Conservation (phyloP, 768 basidiomycete genomes). For the Bullera alba region DNA sequence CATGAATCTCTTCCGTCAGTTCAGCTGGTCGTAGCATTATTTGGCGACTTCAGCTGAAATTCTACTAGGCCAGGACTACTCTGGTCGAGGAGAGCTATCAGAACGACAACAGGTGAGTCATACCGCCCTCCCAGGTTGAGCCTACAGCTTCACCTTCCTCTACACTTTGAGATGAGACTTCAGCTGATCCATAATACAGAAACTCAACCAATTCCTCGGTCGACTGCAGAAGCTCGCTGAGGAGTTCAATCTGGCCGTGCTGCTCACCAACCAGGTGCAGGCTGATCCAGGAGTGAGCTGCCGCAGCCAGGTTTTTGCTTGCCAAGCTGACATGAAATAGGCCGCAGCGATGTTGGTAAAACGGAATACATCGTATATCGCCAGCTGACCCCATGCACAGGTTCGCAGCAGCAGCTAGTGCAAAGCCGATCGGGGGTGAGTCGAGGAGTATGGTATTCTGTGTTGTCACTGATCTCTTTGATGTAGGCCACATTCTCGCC, state of each 20-base stretch:
- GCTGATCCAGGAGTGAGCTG: slow-evolving; percentile 81
- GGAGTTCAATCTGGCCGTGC: slow-evolving; percentile 62
- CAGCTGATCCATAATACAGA: slow-evolving; percentile 8
- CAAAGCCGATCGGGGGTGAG: slow-evolving; percentile 65
- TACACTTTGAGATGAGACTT: slow-evolving; percentile 7
- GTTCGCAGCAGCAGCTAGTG: slow-evolving; percentile 85
- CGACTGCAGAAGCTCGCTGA: slow-evolving; percentile 85
- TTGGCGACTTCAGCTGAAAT: not conserved
- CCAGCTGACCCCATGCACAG: slow-evolving; percentile 51
- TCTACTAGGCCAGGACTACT: slow-evolving; percentile 62
- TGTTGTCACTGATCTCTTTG: not conserved
- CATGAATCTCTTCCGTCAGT: slow-evolving; percentile 83
- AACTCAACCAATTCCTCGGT: slow-evolving; percentile 86
- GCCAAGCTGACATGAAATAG: slow-evolving; percentile 16
- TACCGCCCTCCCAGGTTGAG: not conserved
- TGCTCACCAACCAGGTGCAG: slow-evolving; percentile 82
- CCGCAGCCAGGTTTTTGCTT: too few relatives aligned
- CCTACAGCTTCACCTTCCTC: too few relatives aligned
- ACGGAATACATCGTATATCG: not conserved
- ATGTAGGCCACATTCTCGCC: slow-evolving; percentile 40
- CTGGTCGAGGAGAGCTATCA: slow-evolving; percentile 86
- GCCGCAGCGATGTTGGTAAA: slow-evolving; percentile 38
- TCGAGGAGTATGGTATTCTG: too few relatives aligned
- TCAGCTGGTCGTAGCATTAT: not conserved
- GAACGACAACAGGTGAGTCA: slow-evolving; percentile 83